Evolutionary conservation across 805 yeast species (phyloP), one percentile per base, ranked within the genome.

Genomic region (Yamadazyma phyllophila): DNA sequence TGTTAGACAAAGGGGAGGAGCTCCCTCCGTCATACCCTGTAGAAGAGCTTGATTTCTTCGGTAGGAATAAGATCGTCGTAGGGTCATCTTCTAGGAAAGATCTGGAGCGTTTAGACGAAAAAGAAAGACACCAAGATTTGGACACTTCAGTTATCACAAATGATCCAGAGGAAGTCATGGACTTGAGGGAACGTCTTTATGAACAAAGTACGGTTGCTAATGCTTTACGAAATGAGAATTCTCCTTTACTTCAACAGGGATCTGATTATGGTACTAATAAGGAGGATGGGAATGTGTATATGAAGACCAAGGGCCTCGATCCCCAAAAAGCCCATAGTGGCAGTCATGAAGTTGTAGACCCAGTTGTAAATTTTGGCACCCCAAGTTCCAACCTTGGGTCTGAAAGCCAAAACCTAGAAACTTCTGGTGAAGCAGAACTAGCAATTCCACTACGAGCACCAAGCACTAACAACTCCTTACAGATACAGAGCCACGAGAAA

Each of bases 11-110:
- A 58, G 91, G 91, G 3, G 91, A 83, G 50, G 83, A 77, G 36
- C 61, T 85, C 35, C 91, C 91, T 13, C 92, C 92, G 2, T 66
- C 71, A 13, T 85, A 85, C 56, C 87, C 88, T 1, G 76, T 69
- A 14, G 81, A 79, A 4, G 86, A 82, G 50, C 70, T 76, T 39
- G 81, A 80, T 26, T 83, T 83, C 52, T 82, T 83, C 56, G 87
- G 85, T 0, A 55, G 76, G 45, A 52, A 69, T 1, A 38, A 54
- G 24, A 53, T 59, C 4, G 44, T 47, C 11, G 51, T 57, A 1
- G 74, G 72, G 1, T 56, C 73, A 1, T 64, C 70, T 11, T 57
- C 69, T 0, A 49, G 43, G 13, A 12, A n/a, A 26, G 37, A 26
- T 50, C 50, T 47, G 14, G 54, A 53, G 41, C 45, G 45, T 30